These are phyloP conservation scores for Linderniella brevidens DNA, from an alignment of 257 asterid genomes.

Conservation along the genomic window DNA sequence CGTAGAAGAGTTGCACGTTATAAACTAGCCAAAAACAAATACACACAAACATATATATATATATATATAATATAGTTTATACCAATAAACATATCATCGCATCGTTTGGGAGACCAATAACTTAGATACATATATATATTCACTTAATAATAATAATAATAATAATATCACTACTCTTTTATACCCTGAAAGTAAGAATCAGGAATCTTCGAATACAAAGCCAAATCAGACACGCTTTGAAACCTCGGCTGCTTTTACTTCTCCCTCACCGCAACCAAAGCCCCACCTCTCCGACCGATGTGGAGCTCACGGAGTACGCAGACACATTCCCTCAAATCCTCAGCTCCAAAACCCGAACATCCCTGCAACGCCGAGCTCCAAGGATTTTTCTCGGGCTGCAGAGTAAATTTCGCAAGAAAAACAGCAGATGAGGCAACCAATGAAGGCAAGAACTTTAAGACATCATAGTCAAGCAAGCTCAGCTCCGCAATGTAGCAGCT, in stretches of 20 bases:
- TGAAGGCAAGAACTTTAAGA: slow-evolving; percentile 70
- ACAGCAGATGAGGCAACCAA: slow-evolving; percentile 63
- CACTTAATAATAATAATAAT: too few relatives aligned
- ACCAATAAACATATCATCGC: too few relatives aligned
- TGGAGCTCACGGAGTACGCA: slow-evolving; percentile 50
- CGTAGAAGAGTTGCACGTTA: too few relatives aligned
- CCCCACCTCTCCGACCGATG: slow-evolving; percentile 30
- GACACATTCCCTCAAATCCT: slow-evolving; percentile 57
- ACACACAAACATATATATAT: too few relatives aligned
- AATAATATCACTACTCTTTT: background rate
- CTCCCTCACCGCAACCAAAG: slow-evolving; percentile 51
- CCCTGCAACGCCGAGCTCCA: slow-evolving; percentile 37
- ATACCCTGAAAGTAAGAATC: slow-evolving; percentile 22
- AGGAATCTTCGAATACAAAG: slow-evolving; percentile 34
- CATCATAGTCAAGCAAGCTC: slow-evolving; percentile 55
- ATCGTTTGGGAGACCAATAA: too few relatives aligned
- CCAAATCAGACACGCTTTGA: slow-evolving; percentile 39
- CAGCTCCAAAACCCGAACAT: slow-evolving; percentile 41
- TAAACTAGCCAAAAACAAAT: too few relatives aligned
- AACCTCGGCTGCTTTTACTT: slow-evolving; percentile 76
- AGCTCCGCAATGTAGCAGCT: slow-evolving; percentile 78
- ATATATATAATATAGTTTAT: too few relatives aligned
- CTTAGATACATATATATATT: too few relatives aligned
- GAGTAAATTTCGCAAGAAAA: slow-evolving; percentile 58
- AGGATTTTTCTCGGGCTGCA: slow-evolving; percentile 44